A percentile compares a stretch with the other conserved stretches of the same genome.
Evolutionary conservation across 78 protist genomes (phyloP).

Genomic region (Chrysochromulina parva): DNA sequence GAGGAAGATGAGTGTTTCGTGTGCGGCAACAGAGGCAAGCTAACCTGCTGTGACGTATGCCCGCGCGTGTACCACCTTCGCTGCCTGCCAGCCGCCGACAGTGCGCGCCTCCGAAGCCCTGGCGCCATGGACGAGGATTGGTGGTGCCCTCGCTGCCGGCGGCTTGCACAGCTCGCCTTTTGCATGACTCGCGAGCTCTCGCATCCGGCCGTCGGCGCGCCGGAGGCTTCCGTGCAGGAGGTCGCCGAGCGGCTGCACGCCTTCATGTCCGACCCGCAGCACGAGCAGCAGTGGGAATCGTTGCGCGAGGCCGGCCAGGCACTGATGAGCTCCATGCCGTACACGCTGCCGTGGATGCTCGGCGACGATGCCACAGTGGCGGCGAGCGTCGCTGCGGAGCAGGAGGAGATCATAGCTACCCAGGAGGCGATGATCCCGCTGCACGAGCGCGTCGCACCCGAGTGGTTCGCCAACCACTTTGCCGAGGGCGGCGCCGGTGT

Average conservation of each 20-base stretch:
- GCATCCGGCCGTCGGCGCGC: background rate
- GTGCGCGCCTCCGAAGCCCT: background rate
- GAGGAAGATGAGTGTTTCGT: background rate
- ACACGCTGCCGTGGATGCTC: no score
- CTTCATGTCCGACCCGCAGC: background rate
- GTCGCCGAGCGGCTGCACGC: background rate
- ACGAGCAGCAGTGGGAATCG: background rate
- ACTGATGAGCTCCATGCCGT: no score
- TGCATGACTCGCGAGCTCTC: background rate
- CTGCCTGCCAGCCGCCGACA: background rate
- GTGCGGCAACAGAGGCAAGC: background rate
- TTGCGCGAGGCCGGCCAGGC: no score
- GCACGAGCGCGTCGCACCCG: no score
- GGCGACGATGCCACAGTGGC: no score
- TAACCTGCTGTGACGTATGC: slow-evolving; percentile 17
- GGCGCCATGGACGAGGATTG: background rate
- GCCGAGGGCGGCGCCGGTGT: no score
- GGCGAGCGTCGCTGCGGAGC: no score
- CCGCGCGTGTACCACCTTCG: slow-evolving; percentile 1
- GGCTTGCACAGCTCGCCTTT: background rate
- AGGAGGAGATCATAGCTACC: no score
- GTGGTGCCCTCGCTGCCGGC: slow-evolving; percentile 14
- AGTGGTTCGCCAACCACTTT: no score
- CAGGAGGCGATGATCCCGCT: no score
- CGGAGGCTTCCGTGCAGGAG: no score